Base-by-base conservation (phyloP, 306 rosid species). In the Fagus crenata region DNA sequence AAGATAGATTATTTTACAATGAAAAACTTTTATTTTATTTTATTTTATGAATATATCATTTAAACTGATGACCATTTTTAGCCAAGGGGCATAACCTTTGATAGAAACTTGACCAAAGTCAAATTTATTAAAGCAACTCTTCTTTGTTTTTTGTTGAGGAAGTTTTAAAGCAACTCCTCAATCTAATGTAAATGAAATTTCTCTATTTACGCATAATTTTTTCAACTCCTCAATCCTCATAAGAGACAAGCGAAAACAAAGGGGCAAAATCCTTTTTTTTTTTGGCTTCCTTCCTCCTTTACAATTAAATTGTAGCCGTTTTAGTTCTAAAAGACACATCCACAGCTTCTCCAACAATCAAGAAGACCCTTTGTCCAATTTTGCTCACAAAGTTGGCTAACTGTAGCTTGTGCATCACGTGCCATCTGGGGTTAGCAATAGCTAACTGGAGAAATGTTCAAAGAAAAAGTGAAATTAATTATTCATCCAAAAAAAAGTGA, bases 321-420 rank as follows among this genome's bases (percentile, higher is more conserved):
- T 43, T 8, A 43, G 49, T 43, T 0, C 7, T 8, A 43, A 43
- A 43, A 43, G 13, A 43, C 78, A 31, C 49, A 7, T 41, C 83
- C 86, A 8, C 77, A 36, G 98, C 98, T 88, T 93, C 98, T 67
- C 85, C 94, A 60, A 90, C 89, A 8, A 89, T 93, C 46, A 93
- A 86, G 78, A 86, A 93, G 18, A 93, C 85, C 60, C 77, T 83
- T 9, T 88, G 93, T 68, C 80, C 79, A 1, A 90, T 84, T 81
- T 86, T 87, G 53, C 15, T 49, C 15, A 86, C 84, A 84, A 89
- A 92, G 54, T 90, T 83, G 6, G 94, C 83, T 22, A 87, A 77
- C 83, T 83, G 89, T 14, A 89, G 87, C 87, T 90, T 93, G 91
- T 93, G 93, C 80, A 90, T 90, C 71, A 90, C 89, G 80, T 86